Conservation (phyloP, 768 basidiomycete genomes). For the Rhizopogon vulgaris region DNA sequence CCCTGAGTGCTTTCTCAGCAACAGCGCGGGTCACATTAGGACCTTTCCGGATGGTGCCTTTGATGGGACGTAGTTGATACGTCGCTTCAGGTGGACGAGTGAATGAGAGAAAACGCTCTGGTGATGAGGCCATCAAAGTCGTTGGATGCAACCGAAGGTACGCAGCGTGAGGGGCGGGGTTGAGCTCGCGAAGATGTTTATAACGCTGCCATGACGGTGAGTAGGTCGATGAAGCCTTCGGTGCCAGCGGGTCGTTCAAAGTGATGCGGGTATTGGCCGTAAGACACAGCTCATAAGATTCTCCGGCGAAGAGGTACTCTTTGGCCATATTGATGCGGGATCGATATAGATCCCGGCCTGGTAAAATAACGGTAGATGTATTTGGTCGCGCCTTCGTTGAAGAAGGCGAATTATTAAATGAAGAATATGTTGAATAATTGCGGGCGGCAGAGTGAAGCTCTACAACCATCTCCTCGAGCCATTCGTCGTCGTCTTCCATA, state of each 20-base stretch:
- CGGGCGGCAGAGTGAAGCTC: conserved; percentile 11
- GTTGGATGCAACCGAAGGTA: conserved; percentile 75
- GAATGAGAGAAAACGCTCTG: conserved; percentile 86
- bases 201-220: conserved; percentile 66
- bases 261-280: conserved; percentile 67
- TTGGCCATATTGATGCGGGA: conserved; percentile 64
- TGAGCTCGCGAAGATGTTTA: conserved; percentile 60
- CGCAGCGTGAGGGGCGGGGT: conserved; percentile 87
- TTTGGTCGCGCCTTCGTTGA: conserved; percentile 19
- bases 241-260: conserved; percentile 29
- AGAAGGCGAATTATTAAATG: conserved; percentile 13
- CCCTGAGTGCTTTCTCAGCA: conserved; percentile 56
- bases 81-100: conserved; percentile 55
- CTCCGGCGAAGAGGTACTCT: conserved; percentile 71
- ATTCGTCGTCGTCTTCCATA: conserved; percentile 48
- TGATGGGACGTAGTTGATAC: conserved; percentile 90
- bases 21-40: conserved; percentile 56
- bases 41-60: conserved; percentile 79
- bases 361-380: conserved; percentile 38
- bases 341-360: conserved; percentile 57
- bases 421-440: conserved; percentile 8
- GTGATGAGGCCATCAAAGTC: conserved; percentile 79
- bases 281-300: conserved; percentile 91
- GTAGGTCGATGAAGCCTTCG: conserved; percentile 8
- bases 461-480: conserved; percentile 44